Evolutionary conservation across 2,329 filamentous ascomycete genomes (phyloP), one percentile per base, ranked within the genome.

Genomic region (Tolypocladium capitatum): DNA sequence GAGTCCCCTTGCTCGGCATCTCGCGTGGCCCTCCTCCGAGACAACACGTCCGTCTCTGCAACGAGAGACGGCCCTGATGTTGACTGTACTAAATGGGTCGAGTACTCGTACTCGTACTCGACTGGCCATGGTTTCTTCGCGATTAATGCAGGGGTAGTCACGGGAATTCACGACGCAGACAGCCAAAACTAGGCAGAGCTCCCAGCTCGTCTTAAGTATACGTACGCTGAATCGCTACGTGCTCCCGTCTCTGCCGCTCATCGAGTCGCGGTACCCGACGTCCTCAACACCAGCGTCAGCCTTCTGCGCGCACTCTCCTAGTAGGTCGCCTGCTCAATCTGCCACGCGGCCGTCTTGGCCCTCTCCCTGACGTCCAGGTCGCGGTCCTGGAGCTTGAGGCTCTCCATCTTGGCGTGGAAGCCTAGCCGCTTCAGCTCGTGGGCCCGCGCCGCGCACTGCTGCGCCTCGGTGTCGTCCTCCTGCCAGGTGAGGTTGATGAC

Each of bases 331-430:
- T 69, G 64, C 53, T 75, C 80, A 66, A 92, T 77, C 64, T 90
- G 81, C 68, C 82, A 82, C 13, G 84, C 66, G 1, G 87, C 89
- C 40, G 80, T 83, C 68, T 90, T 94, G 1, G 86, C 87, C 52
- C 88, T 71, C 68, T 97, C 88, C 46, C 84, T 73, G 21, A 95
- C 85, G 63, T 95, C 87, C 49, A 92, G 64, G 58, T 94, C 87
- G 2, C 71, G 64, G 64, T 97, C 91, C 52, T 77, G 66, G 59
- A 78, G 67, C 55, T 69, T 68, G 59, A 88, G 65, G 52, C 66
- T 69, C 60, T 80, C 73, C 53, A 91, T 71, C 55, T 80, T 83
- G 31, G 76, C 71, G 46, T 83, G 69, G 53, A 90, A 84, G 0
- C 88, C 88, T 27, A 92, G 64, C 46, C 77, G 76, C 60, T 80